Evolutionary conservation across 352 stramenopile genomes (phyloP), one percentile per base, ranked within the genome.

Genomic region (Hyaloperonospora brassicae): DNA sequence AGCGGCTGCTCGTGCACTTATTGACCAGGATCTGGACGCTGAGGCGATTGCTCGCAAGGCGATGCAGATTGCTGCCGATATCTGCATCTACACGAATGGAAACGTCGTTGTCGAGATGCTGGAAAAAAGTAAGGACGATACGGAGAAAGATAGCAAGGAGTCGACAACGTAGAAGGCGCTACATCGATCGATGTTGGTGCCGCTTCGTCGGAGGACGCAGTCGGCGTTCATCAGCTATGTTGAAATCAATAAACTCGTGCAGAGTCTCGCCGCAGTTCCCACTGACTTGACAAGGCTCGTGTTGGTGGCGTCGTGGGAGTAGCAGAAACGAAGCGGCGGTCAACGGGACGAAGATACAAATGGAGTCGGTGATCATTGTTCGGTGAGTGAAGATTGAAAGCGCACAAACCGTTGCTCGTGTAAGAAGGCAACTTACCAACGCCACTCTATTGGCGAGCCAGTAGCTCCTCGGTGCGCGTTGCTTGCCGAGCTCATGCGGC

Each of bases 81-180:
- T 99, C 68, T 99, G 96, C 68, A 80, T 98, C 50, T 98, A 99
- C 77, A 99, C 97, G 47, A 99, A 99, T 73, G 83, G 97, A 64
- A 97, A 98, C 58, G 97, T 98, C 64, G 89, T 93, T 30, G 79
- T 97, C 45, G 93, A 98, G 68, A 80, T 89, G 54, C 65, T 97
- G 30, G 87, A 93, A 47, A 73, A 86, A 58, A 34, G 55, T 5
- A 62, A 79, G 50, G 21, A 64, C 10, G 44, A 69, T 25, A 22
- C 13, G 1, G 5, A 46, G 14, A 43, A 58, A 14, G 40, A 61
- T 9, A 74, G 64, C 47, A 79, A 75, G 47, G 64, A 84, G 24
- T 72, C 76, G 60, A 24, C 23, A 27, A 23, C 2, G 38, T 59
- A 55, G 17, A 60, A 12, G n/a, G 44, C 43, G 36, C 21, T 46